Percentiles rank a stretch among this genome's conserved stretches.
Conservation (phyloP, 306 rosid species). For the Medicago ruthenica region DNA sequence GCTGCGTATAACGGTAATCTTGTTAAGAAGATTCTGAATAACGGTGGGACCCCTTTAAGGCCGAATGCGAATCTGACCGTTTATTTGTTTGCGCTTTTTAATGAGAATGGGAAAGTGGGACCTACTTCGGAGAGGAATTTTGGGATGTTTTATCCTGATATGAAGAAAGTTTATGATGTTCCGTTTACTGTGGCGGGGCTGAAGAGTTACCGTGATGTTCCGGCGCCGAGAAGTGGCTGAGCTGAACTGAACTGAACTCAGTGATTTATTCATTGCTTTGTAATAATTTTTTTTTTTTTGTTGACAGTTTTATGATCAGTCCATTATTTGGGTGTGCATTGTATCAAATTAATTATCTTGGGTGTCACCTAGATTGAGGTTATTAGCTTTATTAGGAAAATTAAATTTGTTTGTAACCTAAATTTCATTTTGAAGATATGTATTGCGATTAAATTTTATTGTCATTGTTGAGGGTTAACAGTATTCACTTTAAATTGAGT, state of each 20-base stretch:
- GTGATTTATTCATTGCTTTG: conserved; percentile 1
- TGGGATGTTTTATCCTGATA: conserved; percentile 81
- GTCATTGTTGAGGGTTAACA: too few relatives aligned
- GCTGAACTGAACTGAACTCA: neutral
- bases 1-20: conserved; percentile 93
- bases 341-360: too few relatives aligned
- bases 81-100: conserved; percentile 84
- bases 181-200: conserved; percentile 70
- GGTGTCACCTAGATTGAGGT: too few relatives aligned
- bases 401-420: conserved; percentile 26
- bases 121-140: conserved; percentile 88
- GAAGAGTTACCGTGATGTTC: conserved; percentile 10
- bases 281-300: too few relatives aligned
- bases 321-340: too few relatives aligned
- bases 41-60: conserved; percentile 80
- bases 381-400: neutral
- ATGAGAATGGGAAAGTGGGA: conserved; percentile 78
- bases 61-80: conserved; percentile 92
- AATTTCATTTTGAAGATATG: neutral
- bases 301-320: too few relatives aligned
- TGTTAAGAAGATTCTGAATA: conserved; percentile 70
- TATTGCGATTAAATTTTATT: too few relatives aligned
- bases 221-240: too few relatives aligned
- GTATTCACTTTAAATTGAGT: too few relatives aligned
- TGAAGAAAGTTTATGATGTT: conserved; percentile 71